Evolutionary conservation across 352 stramenopile species (phyloP).

Genomic region (Albugo laibachii): DNA sequence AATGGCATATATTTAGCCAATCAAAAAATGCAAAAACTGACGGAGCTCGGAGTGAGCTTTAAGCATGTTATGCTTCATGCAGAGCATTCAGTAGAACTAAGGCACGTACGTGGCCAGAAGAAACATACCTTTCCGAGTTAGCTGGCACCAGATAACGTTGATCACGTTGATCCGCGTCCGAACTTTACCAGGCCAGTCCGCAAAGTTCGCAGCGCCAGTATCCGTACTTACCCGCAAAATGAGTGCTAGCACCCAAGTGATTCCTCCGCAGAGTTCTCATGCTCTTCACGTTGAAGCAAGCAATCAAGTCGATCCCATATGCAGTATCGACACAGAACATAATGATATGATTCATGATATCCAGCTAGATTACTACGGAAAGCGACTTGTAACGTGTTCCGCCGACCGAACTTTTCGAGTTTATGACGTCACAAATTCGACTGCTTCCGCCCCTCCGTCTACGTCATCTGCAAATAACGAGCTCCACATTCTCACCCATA

Average conservation of each 20-base stretch:
- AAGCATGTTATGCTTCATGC: too few species aligned
- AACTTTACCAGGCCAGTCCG: too few species aligned
- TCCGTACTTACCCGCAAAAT: background rate
- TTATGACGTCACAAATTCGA: conserved; percentile 53
- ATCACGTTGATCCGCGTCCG: too few species aligned
- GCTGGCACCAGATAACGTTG: too few species aligned
- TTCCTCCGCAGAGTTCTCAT: too few species aligned
- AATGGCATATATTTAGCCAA: too few species aligned
- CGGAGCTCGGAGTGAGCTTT: too few species aligned
- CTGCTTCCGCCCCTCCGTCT: conserved; percentile 2
- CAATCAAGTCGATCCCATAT: conserved; percentile 10
- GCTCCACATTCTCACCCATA: conserved; percentile 22
- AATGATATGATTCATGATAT: conserved; percentile 82
- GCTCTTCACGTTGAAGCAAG: background rate
- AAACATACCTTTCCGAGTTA: too few species aligned
- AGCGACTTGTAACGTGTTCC: conserved; percentile 63
- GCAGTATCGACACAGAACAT: conserved; percentile 71
- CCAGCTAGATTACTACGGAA: conserved; percentile 78
- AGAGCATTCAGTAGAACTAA: too few species aligned
- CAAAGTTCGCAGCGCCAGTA: background rate
- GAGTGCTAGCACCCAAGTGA: background rate
- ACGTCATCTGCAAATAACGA: conserved; percentile 3
- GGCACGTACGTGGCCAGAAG: too few species aligned
- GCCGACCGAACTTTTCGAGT: conserved; percentile 67
- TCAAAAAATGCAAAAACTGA: too few species aligned